These are phyloP conservation scores for Hanseniaspora meyeri DNA, from an alignment of 805 yeast species.

Conservation along the genomic window DNA sequence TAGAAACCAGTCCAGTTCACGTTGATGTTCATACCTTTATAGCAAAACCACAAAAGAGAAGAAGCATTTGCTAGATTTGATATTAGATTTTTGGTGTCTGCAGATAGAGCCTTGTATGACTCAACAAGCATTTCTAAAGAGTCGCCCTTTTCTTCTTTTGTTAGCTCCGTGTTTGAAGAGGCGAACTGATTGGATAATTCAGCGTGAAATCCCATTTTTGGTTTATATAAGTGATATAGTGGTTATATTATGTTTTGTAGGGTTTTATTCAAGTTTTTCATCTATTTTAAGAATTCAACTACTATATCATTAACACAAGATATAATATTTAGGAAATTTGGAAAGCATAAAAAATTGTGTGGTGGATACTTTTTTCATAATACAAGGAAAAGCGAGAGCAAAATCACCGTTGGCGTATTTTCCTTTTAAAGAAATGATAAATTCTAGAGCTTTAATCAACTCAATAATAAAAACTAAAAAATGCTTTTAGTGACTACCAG, in stretches of 20 bases:
- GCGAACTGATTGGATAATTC: conserved; percentile 9
- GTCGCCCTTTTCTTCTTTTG: conserved; percentile 20
- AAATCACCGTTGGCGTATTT: not conserved
- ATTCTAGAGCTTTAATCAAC: too few species aligned
- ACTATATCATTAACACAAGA: too few species aligned
- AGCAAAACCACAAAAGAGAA: conserved; percentile 80
- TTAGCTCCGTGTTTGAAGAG: not conserved
- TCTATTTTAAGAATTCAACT: not conserved
- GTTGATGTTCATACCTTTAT: conserved; percentile 41
- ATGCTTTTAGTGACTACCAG: too few species aligned
- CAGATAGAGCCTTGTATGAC: conserved; percentile 53
- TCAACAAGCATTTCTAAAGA: conserved; percentile 44
- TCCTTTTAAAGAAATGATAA: not conserved
- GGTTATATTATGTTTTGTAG: not conserved
- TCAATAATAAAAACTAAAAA: too few species aligned
- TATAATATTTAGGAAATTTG: too few species aligned
- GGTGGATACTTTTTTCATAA: not conserved
- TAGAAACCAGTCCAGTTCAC: conserved; percentile 96
- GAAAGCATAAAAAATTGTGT: not conserved
- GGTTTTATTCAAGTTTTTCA: not conserved
- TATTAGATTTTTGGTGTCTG: conserved; percentile 68
- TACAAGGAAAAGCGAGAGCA: too few species aligned
- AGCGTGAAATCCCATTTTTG: conserved; percentile 13
- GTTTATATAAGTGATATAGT: not conserved
- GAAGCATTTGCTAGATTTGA: conserved; percentile 79